Base-by-base conservation (phyloP, 345 rosid species). In the Boechera retrofracta region DNA sequence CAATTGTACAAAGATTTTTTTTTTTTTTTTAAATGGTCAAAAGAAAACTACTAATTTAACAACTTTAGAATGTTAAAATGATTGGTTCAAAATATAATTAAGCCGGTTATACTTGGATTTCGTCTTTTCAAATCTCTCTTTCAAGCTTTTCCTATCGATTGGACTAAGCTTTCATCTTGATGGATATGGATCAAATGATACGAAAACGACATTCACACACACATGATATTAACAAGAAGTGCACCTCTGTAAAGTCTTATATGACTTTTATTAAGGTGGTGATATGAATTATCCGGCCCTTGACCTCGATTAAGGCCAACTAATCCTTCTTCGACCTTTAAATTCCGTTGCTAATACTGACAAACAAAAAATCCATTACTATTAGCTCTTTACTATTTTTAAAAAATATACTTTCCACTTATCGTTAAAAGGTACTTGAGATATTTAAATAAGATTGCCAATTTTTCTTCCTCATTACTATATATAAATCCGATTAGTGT, bases 301-400 rank as follows among this genome's bases (percentile, higher is more conserved):
- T 77, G 80, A 77, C 44, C 59, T 63, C 71, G 11, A 35, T 63
- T 63, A 69, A 77, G 65, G 80, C 71, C 80, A 77, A 41, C 39
- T 52, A 68, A 68, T 68, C 48, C 74, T 68, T 68, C 74, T 76
- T 52, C 79, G 56, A 68, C 79, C 69, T 76, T 13, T 49, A 67
- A 75, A 57, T 67, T 39, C 42, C 13, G 42, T 67, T 74, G 53
- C 66, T 66, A 57, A 73, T 64, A 74, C 51, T 57, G 57, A 47
- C 78, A 74, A 56, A 28, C 49, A 21, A 55, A 21, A 45, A 44
- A 44, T 74, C 78, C 61, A 62, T 38, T 39, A 48, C 44, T 28
- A 6, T 51, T 38, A 39, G 35, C 28, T 48, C 44, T 49, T 41
- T 42, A n/a, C 31, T 44, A 42, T 6, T 32, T 42, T 9, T 2